Evolutionary conservation across 768 basidiomycete species (phyloP), one percentile per base, ranked within the genome.

Genomic region (Xerocomus spinulosus): DNA sequence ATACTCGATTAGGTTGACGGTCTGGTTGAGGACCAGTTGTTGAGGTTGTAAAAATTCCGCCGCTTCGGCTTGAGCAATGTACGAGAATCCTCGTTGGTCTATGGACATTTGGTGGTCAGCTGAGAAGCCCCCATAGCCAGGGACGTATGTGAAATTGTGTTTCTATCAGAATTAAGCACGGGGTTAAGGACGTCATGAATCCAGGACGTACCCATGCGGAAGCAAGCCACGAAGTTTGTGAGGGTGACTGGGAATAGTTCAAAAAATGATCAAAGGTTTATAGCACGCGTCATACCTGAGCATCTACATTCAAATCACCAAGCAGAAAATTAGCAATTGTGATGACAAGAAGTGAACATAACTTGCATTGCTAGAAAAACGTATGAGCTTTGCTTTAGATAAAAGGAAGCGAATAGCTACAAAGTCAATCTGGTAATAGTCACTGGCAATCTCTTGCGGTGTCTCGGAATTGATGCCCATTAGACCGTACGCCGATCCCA

Each of bases 11-110:
- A 55, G 60, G 28, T 63, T 64, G 38, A 87, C 78, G 3, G 72
- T 76, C 12, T 80, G 58, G 53, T 80, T 81, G 36, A 81, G 64
- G 20, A 73, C 63, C 9, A 76, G 44, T 43, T 85, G 81, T 9
- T 58, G 46, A 4, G 70, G 53, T n/a, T 68, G 60, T 17, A 86
- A 56, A 59, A 83, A 86, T 37, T 69, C 70, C 0, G 68, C 62
- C 0, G 81, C 84, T 57, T 86, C 83, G 1, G 69, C 70, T 50
- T 78, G 77, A 17, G 81, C 72, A 33, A 83, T 60, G 23, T 73
- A 66, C 46, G 73, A 78, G 72, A 81, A 85, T 4, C 83, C 83
- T 21, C 81, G 75, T 50, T 75, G 80, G 54, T 86, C 84, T 41
- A 80, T 70, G 10, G 69, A 73, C 55, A 86, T 67, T 24, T 68